Conservation (phyloP, 2,329 filamentous ascomycete species). For the Neofusicoccum kwambonambiense region DNA sequence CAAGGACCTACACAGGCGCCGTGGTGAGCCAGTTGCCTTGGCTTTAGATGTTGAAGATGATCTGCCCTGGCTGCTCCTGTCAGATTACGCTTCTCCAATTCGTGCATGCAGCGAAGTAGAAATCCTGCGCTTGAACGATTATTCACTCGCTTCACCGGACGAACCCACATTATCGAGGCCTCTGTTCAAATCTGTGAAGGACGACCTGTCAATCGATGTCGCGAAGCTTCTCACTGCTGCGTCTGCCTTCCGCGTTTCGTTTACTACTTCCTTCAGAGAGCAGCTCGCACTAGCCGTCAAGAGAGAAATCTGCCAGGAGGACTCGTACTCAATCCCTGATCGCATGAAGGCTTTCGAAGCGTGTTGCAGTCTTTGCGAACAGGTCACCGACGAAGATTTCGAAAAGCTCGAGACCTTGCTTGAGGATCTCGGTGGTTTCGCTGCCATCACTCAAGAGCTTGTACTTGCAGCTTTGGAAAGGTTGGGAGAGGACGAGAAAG, state of each 20-base stretch:
- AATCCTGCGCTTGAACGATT: slow-evolving; percentile 66
- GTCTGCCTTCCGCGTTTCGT: slow-evolving; percentile 65
- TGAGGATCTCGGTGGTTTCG: slow-evolving; percentile 61
- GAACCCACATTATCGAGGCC: slow-evolving; percentile 24
- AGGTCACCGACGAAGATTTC: slow-evolving; percentile 80
- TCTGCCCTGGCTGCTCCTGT: slow-evolving; percentile 79
- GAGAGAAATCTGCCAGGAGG: slow-evolving; percentile 72
- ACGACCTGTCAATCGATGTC: slow-evolving; percentile 54
- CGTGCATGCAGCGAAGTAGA: slow-evolving; percentile 79
- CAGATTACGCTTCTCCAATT: slow-evolving; percentile 77
- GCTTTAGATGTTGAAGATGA: slow-evolving; percentile 69
- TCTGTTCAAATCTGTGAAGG: slow-evolving; percentile 44
- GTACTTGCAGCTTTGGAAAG: slow-evolving; percentile 54
- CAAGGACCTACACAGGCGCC: slow-evolving; percentile 79
- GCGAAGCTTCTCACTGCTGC: slow-evolving; percentile 69
- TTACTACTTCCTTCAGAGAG: slow-evolving; percentile 68
- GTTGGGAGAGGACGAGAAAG: slow-evolving; percentile 40
- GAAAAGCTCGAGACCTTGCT: slow-evolving; percentile 67
- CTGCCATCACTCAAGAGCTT: slow-evolving; percentile 49
- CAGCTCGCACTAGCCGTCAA: slow-evolving; percentile 67
- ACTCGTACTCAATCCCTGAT: slow-evolving; percentile 57
- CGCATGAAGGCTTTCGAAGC: slow-evolving; percentile 78
- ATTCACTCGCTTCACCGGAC: slow-evolving; percentile 37
- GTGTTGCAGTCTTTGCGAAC: slow-evolving; percentile 72
- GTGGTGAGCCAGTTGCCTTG: slow-evolving; percentile 77